Evolutionary conservation across 148 eudicot genomes (phyloP).

Genomic region (Fagopyrum esculentum): DNA sequence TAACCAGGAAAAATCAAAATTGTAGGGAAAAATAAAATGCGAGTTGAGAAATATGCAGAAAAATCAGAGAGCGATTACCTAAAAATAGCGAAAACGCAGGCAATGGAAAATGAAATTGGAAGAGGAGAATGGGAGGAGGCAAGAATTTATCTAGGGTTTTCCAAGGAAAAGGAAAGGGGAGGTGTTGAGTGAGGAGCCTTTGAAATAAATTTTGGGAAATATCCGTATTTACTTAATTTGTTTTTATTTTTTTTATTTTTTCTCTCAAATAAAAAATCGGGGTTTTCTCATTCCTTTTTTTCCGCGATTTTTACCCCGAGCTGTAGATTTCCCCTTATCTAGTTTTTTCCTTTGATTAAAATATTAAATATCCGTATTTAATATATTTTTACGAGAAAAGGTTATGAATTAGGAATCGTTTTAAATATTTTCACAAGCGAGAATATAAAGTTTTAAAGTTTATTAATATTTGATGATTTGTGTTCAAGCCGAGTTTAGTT

Average conservation of each 20-base stretch:
- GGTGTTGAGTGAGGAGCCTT: neutral
- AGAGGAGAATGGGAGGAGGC: neutral
- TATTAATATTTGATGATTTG: no score
- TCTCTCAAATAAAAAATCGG: neutral
- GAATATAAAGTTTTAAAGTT: no score
- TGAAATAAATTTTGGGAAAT: conserved; percentile 8
- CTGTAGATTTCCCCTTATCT: no score
- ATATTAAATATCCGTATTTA: no score
- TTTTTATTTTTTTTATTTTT: neutral
- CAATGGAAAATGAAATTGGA: neutral
- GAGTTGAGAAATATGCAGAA: conserved; percentile 10
- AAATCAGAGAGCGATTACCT: conserved; percentile 3
- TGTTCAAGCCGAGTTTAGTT: no score
- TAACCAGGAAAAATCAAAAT: neutral
- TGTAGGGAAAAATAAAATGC: neutral
- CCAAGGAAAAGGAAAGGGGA: conserved; percentile 7
- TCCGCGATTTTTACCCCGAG: neutral
- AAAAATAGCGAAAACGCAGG: conserved; percentile 11
- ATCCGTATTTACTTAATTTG: neutral
- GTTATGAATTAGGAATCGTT: no score
- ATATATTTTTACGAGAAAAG: no score
- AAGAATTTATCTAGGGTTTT: conserved; percentile 10
- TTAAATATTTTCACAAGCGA: no score
- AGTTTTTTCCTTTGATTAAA: neutral
- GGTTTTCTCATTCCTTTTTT: neutral